Conservation (phyloP, 164 flowering plant species). For the Macadamia tetraphylla region DNA sequence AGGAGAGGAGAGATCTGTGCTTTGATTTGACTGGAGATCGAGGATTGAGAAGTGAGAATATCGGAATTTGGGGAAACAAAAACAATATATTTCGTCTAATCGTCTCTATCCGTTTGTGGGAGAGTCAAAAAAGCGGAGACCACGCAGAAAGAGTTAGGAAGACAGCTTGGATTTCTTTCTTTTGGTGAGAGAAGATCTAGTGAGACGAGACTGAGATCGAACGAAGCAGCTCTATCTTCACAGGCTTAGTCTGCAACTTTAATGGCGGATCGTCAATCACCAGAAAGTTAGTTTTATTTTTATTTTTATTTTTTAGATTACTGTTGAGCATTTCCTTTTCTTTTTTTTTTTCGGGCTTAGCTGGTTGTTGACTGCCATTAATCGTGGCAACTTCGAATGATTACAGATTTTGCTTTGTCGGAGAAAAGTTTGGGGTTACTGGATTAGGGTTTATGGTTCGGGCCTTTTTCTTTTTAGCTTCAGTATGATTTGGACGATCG, state of each 20-base stretch:
- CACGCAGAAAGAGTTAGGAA: not conserved
- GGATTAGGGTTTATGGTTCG: not conserved
- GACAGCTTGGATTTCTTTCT: no score
- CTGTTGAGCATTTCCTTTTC: not conserved
- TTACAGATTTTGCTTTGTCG: constrained; percentile 17
- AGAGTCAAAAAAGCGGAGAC: constrained; percentile 5
- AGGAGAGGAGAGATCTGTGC: not conserved
- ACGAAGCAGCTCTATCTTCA: no score
- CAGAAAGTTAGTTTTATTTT: not conserved
- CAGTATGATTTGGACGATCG: not conserved
- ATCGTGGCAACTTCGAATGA: constrained; percentile 23
- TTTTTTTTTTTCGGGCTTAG: not conserved
- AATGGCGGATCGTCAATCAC: constrained; percentile 21
- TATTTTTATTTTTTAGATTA: not conserved
- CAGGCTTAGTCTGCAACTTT: not conserved
- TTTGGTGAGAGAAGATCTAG: no score
- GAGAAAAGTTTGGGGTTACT: constrained; percentile 21
- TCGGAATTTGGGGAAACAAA: not conserved
- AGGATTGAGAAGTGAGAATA: not conserved
- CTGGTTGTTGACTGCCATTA: constrained; percentile 17
- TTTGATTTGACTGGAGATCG: not conserved
- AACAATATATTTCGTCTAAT: no score
- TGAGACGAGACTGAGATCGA: no score
- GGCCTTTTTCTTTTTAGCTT: not conserved
- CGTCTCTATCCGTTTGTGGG: not conserved